phyloP scores from a whole-genome alignment of 2,329 filamentous ascomycete species.

The Arthrobotrys sinensis region DNA sequence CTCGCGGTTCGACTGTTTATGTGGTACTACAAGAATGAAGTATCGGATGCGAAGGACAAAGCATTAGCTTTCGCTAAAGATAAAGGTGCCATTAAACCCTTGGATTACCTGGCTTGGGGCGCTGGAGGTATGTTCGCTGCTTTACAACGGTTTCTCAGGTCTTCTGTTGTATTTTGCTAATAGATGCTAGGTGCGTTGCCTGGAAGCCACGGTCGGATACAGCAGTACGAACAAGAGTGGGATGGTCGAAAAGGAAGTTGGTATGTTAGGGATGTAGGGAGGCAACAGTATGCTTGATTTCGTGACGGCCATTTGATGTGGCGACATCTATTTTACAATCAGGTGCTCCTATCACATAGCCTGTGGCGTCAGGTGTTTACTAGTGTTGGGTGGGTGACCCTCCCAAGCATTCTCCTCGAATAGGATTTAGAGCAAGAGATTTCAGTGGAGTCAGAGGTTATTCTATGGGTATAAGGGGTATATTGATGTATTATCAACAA shows the following conservation, averaged over 20 bases:
- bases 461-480: constrained; percentile 33
- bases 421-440: neutral
- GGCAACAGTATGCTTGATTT: constrained; percentile 41
- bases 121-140: constrained; percentile 43
- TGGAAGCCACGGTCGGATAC: constrained; percentile 49
- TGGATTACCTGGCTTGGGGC: constrained; percentile 58
- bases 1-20: constrained; percentile 53
- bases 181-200: constrained; percentile 41
- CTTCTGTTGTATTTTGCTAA: constrained; percentile 23
- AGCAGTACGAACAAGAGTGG: constrained; percentile 57
- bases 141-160: neutral
- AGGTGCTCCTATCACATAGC: constrained; percentile 6
- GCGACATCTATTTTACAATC: neutral
- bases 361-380: constrained; percentile 17
- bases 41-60: constrained; percentile 56
- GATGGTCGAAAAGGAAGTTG: constrained; percentile 57
- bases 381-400: neutral
- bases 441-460: neutral
- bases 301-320: neutral
- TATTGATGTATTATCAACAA: constrained; percentile 26
- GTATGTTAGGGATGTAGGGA: constrained; percentile 52
- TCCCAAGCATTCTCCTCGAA: neutral
- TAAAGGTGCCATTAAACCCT: constrained; percentile 53
- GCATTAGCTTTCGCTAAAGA: constrained; percentile 51
- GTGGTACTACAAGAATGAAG: constrained; percentile 58